Percentiles rank a stretch among this genome's conserved stretches.
These are phyloP conservation scores for Cystobasidiaceae sp. DNA, from an alignment of 1,284 basidiomycete genomes.

Conservation along the genomic window DNA sequence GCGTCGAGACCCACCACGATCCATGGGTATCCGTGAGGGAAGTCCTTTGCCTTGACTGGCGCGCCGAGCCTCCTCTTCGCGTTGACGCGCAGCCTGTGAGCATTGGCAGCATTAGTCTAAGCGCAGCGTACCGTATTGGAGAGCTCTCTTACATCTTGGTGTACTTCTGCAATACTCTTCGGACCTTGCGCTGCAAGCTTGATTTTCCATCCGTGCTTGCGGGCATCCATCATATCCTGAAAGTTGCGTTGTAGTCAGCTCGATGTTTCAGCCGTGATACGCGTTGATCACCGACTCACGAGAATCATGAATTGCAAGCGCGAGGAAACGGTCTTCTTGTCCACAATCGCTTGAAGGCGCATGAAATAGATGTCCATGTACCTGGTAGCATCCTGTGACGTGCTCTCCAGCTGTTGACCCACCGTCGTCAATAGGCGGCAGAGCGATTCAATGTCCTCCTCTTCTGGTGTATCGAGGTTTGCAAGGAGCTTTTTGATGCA, in stretches of 20 bases:
- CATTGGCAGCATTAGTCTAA: no score
- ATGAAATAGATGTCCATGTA: conserved; percentile 92
- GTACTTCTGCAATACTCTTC: conserved; percentile 80
- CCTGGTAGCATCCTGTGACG: conserved; percentile 58
- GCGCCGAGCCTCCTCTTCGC: conserved; percentile 60
- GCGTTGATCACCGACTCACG: conserved; percentile 52
- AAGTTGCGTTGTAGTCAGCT: conserved; percentile 33
- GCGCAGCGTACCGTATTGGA: no score
- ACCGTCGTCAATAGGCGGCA: conserved; percentile 89
- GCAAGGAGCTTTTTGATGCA: conserved; percentile 90
- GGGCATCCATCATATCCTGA: conserved; percentile 85
- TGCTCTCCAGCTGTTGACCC: conserved; percentile 67
- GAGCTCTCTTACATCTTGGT: conserved; percentile 63
- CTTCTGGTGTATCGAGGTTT: conserved; percentile 89
- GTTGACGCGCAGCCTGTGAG: conserved; percentile 68
- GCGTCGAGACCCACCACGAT: conserved; percentile 75
- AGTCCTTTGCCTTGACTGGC: conserved; percentile 49
- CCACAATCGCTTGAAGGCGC: conserved; percentile 74
- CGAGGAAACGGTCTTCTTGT: conserved; percentile 67
- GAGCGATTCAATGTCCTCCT: conserved; percentile 94
- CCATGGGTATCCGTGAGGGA: conserved; percentile 54
- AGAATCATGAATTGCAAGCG: conserved; percentile 94
- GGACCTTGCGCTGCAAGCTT: conserved; percentile 72
- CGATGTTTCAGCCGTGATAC: not conserved
- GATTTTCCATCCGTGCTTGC: conserved; percentile 72